These are phyloP conservation scores for Sugiyamaella pinicola DNA, from an alignment of 1,139 yeast species.

Conservation along the genomic window DNA sequence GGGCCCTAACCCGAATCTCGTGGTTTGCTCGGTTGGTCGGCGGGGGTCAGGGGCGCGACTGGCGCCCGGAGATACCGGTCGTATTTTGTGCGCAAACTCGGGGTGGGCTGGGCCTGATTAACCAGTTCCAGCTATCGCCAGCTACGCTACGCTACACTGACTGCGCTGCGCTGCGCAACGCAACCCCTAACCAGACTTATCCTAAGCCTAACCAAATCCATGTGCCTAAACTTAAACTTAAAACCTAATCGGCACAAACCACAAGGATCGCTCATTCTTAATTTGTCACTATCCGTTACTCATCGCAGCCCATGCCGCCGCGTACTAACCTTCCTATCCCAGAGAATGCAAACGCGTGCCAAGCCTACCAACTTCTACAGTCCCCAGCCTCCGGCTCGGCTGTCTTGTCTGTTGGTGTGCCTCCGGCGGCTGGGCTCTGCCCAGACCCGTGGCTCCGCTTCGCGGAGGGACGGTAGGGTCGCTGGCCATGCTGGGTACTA, in stretches of 20 bases:
- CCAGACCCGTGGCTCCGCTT: neutral
- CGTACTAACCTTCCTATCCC: neutral
- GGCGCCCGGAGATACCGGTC: neutral
- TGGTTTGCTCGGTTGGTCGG: neutral
- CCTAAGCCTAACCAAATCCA: neutral
- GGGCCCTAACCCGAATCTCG: neutral
- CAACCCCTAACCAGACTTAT: too few species aligned
- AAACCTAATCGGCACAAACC: conserved; percentile 6
- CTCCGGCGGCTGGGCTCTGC: neutral
- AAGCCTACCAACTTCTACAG: too few species aligned
- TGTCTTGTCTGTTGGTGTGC: neutral
- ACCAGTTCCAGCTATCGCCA: neutral
- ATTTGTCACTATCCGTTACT: neutral
- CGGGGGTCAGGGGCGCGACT: neutral
- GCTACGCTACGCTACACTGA: neutral
- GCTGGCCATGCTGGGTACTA: neutral
- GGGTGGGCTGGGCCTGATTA: neutral
- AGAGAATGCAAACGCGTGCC: too few species aligned
- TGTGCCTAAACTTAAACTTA: conserved; percentile 12
- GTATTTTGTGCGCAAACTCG: neutral
- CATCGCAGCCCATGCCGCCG: neutral
- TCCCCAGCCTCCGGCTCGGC: too few species aligned
- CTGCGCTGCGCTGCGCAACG: neutral
- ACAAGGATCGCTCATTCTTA: neutral
- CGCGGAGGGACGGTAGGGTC: neutral